Percentiles rank a stretch among this genome's conserved stretches.
These are phyloP conservation scores for Thinopyrum elongatum DNA, from an alignment of 176 grass and related monocot genomes.

Conservation along the genomic window DNA sequence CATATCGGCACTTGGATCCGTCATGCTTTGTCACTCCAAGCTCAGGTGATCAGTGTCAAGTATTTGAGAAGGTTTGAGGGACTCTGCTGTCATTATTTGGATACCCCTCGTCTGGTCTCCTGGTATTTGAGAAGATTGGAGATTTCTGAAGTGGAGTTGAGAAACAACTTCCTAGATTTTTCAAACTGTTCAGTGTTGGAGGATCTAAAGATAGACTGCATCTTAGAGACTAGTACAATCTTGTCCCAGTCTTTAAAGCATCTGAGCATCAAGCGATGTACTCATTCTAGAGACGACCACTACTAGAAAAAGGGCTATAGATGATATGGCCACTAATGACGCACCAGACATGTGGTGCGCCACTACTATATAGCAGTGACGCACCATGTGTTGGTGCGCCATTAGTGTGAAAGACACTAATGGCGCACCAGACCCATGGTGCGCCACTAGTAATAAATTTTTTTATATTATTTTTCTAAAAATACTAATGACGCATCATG, in stretches of 20 bases:
- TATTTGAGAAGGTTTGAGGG: too few species aligned
- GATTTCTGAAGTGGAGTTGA: background rate
- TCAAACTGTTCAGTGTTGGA: background rate
- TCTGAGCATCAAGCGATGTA: background rate
- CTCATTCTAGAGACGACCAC: background rate
- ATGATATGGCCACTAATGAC: too few species aligned
- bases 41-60: background rate
- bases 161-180: background rate
- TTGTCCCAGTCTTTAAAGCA: background rate
- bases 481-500: too few species aligned
- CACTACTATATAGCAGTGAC: too few species aligned
- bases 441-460: too few species aligned
- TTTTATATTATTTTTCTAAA: too few species aligned
- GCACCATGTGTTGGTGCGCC: too few species aligned
- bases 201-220: background rate
- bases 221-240: background rate
- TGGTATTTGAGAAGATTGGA: background rate
- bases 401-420: too few species aligned
- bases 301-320: too few species aligned
- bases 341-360: too few species aligned
- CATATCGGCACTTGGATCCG: too few species aligned
- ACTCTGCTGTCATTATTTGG: background rate
- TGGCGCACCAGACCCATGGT: too few species aligned
- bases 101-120: background rate
- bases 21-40: background rate